A percentile compares a stretch with the other conserved stretches of the same genome.
These are phyloP conservation scores for Solanum dulcamara DNA, from an alignment of 257 asterid genomes.

Conservation along the genomic window DNA sequence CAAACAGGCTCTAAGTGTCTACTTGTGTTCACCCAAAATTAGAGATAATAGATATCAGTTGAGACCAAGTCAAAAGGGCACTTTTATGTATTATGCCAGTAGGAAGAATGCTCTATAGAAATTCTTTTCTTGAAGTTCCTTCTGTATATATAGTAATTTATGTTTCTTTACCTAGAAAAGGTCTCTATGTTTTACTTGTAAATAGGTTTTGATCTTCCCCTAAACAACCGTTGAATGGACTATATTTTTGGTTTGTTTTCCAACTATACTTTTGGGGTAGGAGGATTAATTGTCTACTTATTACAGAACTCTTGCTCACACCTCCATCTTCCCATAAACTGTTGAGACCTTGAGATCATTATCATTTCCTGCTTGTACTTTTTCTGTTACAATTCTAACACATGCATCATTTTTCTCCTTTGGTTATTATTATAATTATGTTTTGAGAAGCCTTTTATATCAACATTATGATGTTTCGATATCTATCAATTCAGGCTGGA, in stretches of 20 bases:
- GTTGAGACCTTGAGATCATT: no score
- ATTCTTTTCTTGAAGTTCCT: not conserved
- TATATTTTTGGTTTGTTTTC: no score
- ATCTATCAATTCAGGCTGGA: conserved; percentile 58
- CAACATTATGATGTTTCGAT: not conserved
- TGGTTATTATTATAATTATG: not conserved
- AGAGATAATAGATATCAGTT: no score
- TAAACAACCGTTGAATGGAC: no score
- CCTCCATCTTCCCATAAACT: no score
- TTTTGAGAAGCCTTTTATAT: not conserved
- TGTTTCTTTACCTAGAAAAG: not conserved
- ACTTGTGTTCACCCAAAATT: no score
- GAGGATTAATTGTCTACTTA: no score
- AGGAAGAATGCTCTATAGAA: not conserved
- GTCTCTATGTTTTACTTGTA: not conserved
- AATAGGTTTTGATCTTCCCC: not conserved
- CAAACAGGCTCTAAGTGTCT: no score
- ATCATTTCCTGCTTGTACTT: not conserved
- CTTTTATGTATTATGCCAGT: no score
- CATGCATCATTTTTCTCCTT: not conserved
- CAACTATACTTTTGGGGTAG: no score
- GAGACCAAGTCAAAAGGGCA: no score
- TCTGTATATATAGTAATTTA: not conserved
- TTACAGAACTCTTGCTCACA: no score
- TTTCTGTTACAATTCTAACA: not conserved